A percentile compares a stretch with the other conserved stretches of the same genome.
phyloP scores from a whole-genome alignment of 305 asterid species.

The Solanum hybrid region DNA sequence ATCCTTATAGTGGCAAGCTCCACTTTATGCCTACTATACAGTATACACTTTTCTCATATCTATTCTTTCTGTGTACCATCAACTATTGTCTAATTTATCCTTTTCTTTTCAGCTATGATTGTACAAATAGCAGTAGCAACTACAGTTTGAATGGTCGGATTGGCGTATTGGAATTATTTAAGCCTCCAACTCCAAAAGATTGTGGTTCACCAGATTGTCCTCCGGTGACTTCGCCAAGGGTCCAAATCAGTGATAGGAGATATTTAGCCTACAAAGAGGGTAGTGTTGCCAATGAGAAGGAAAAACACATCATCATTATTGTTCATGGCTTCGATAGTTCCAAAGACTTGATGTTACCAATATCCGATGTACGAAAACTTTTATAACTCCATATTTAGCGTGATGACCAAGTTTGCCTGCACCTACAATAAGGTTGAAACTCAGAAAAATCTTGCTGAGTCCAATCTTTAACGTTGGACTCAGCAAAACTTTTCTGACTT shows the following conservation, averaged over 20 bases:
- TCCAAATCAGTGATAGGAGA: constrained; percentile 60
- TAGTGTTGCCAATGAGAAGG: constrained; percentile 43
- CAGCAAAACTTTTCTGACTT: not conserved
- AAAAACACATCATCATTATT: constrained; percentile 43
- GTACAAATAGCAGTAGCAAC: constrained; percentile 35
- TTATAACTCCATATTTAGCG: not conserved
- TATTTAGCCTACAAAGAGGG: constrained; percentile 52
- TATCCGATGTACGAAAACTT: constrained; percentile 34
- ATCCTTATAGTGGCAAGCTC: not conserved
- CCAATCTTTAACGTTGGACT: not conserved
- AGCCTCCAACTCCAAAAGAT: constrained; percentile 45
- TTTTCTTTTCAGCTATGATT: constrained; percentile 33
- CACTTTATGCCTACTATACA: not conserved
- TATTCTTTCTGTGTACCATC: not conserved
- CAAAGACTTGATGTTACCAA: constrained; percentile 39
- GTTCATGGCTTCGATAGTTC: constrained; percentile 49
- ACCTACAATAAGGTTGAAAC: not conserved
- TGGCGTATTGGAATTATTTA: constrained; percentile 35
- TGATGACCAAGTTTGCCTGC: not conserved
- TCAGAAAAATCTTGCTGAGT: not conserved
- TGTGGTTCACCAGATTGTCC: constrained; percentile 64
- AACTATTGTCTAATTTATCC: not conserved
- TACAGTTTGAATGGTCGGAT: constrained; percentile 27
- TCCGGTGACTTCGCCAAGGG: constrained; percentile 45
- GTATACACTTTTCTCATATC: not conserved